Percentiles rank a stretch among this genome's conserved stretches.
These are phyloP conservation scores for Macrolepiota albuminosa DNA, from an alignment of 768 basidiomycete genomes.

Conservation along the genomic window DNA sequence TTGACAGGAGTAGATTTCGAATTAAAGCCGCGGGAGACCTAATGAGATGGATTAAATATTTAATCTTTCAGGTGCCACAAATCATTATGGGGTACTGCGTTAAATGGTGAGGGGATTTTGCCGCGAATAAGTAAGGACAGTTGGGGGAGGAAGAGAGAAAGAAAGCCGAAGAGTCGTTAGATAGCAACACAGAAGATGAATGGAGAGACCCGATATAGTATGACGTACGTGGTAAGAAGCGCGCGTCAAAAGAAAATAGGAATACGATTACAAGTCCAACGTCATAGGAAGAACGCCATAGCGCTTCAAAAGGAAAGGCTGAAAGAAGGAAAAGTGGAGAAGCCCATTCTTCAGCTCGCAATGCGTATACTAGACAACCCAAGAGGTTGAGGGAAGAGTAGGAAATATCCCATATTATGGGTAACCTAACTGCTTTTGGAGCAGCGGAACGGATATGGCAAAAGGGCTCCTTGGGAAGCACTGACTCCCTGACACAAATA, in stretches of 20 bases:
- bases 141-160: background rate
- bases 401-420: constrained; percentile 1
- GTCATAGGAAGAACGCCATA: constrained; percentile 9
- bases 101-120: constrained; percentile 11
- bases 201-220: constrained; percentile 16
- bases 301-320: constrained; percentile 1
- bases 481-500: background rate
- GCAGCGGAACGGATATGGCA: constrained; percentile 2
- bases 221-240: constrained; percentile 3
- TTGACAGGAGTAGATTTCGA: background rate
- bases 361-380: constrained; percentile 3
- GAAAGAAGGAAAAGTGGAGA: constrained; percentile 8
- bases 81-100: constrained; percentile 17
- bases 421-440: constrained; percentile 8
- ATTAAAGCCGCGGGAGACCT: background rate
- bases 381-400: background rate
- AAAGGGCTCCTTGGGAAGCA: background rate
- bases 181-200: constrained; percentile 30
- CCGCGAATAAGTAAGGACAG: constrained; percentile 10
- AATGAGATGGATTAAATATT: constrained; percentile 7
- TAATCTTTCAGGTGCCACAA: constrained; percentile 4
- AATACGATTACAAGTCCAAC: constrained; percentile 39
- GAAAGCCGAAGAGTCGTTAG: constrained; percentile 24
- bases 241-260: constrained; percentile 16
- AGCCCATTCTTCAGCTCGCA: constrained; percentile 10